Percentiles rank a stretch among this genome's conserved stretches.
Conservation (phyloP, 768 basidiomycete species). For the Pleurotus ostreatus region DNA sequence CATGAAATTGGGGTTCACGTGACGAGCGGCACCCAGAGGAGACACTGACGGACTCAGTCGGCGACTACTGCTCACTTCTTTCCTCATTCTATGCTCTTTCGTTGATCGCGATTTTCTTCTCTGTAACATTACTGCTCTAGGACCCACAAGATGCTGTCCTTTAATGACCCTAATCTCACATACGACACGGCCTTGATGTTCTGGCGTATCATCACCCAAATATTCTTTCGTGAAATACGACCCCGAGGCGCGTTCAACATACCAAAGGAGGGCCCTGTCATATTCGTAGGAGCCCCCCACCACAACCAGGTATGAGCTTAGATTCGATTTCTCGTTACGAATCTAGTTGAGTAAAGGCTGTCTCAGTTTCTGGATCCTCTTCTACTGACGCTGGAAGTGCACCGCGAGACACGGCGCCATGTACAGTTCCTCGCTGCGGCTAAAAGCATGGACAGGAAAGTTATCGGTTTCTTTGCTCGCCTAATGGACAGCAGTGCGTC, state of each 20-base stretch:
- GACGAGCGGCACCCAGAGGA: neutral
- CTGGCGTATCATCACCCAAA: conserved; percentile 81
- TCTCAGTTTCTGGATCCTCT: conserved; percentile 88
- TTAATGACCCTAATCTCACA: conserved; percentile 9
- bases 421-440: conserved; percentile 89
- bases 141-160: conserved; percentile 7
- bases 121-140: conserved; percentile 1
- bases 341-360: conserved; percentile 11
- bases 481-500: conserved; percentile 84
- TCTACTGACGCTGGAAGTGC: conserved; percentile 78
- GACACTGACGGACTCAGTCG: neutral
- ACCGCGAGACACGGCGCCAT: conserved; percentile 75
- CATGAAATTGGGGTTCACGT: conserved; percentile 3
- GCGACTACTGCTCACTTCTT: neutral
- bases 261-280: conserved; percentile 83
- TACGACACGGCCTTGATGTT: conserved; percentile 82
- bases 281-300: conserved; percentile 92
- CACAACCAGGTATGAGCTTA: conserved; percentile 68
- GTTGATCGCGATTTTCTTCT: neutral
- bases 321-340: conserved; percentile 4
- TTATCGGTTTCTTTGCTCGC: conserved; percentile 76
- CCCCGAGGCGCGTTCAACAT: conserved; percentile 94
- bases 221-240: conserved; percentile 96
- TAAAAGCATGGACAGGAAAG: conserved; percentile 76
- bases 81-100: neutral